These are phyloP conservation scores for Aspergillus bombycis DNA, from an alignment of 2,329 filamentous ascomycete species.

Conservation along the genomic window DNA sequence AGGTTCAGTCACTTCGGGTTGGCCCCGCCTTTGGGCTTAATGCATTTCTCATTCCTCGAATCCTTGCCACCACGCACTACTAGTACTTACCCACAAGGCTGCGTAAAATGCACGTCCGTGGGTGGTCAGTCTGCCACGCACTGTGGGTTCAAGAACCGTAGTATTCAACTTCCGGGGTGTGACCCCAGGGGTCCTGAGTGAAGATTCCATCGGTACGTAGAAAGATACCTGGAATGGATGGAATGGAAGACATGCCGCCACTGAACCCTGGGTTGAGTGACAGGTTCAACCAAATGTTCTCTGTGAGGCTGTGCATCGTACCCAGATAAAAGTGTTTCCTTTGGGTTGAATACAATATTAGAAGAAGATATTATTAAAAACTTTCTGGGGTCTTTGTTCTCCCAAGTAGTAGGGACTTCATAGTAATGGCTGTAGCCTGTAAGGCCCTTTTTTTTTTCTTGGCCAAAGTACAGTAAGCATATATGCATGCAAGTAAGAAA, in stretches of 20 bases:
- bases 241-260: slow-evolving; percentile 1
- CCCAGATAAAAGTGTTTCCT: background rate
- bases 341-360: too few species aligned
- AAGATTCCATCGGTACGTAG: background rate
- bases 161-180: background rate
- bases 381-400: too few species aligned
- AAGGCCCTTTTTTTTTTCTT: background rate
- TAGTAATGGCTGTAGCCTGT: too few species aligned
- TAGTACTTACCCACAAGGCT: slow-evolving; percentile 1
- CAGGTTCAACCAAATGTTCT: background rate
- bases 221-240: background rate
- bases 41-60: background rate
- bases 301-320: background rate
- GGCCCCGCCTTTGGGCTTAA: background rate
- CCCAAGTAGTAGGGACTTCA: too few species aligned
- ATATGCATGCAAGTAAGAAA: background rate
- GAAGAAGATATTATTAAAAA: background rate
- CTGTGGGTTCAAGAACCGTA: background rate
- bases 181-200: background rate
- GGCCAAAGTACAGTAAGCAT: background rate
- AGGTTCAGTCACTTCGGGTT: background rate
- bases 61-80: background rate
- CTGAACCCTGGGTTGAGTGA: background rate
- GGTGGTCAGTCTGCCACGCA: background rate
- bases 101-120: background rate